Evolutionary conservation across 2,329 filamentous ascomycete genomes (phyloP), one percentile per base, ranked within the genome.

Genomic region (Hysterium pulicare): DNA sequence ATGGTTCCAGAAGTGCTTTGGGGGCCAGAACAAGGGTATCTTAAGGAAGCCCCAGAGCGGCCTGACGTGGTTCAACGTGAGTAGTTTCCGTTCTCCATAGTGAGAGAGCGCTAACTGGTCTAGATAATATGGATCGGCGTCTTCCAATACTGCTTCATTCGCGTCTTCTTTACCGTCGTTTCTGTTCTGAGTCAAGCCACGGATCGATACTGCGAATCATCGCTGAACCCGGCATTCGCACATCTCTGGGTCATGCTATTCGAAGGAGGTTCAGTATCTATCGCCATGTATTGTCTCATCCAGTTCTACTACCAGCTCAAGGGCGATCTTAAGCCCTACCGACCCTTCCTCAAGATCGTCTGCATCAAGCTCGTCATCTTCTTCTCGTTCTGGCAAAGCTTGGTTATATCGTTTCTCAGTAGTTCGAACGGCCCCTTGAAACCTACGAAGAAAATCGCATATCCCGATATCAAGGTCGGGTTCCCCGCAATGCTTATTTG

Each of bases 351-450:
- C 50, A 95, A 95, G 67, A 82, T 95, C 20, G 61, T 89, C 16
- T 86, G 87, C 57, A 93, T 95, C 69, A 95, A 95, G 68, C 76
- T 94, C 21, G 88, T 94, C 59, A 89, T 95, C 58, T 95, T 95
- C 73, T 77, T 95, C 53, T 90, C 84, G 26, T 94, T 94, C 67
- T 95, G 89, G 89, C 89, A 95, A 60, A 59, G 49, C 24, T 53
- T 77, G 55, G 53, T 81, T 39, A 82, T 86, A 50, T 81, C 75
- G 16, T 73, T 84, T 45, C 69, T 86, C 16, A 78, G 78, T 15
- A 68, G 75, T 64, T 80, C 80, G 0, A 75, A 76, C 4, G 76
- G 86, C 4, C 75, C 83, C 13, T 72, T 93, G 38, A 78, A 82
- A 47, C 64, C 85, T 1, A 83, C 76, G 33, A 64, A 74, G 1